Evolutionary conservation across 2,329 filamentous ascomycete species (phyloP), one percentile per base, ranked within the genome.

Genomic region (Coniochaeta ligniaria): DNA sequence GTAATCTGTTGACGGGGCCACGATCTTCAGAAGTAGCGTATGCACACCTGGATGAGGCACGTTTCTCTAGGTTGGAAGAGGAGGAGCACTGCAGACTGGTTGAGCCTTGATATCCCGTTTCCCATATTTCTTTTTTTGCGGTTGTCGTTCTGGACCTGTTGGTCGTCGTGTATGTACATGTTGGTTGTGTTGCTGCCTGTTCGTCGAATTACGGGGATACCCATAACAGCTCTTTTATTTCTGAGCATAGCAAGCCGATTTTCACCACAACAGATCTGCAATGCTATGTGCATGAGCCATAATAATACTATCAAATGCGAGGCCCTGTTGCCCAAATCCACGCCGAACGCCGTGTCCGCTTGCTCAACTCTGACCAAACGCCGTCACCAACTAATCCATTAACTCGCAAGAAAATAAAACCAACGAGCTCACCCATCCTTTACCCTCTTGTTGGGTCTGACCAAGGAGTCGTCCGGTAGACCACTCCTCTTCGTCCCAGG

Each of bases 401-500:
- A 3, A n/a, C n/a, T 11, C 6, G 38, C 3, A 38, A 20, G 38
- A n/a, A n/a, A 6, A 41, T 16, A 11, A 17, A 41, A 6, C 6
- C 11, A 5, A n/a, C 17, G 12, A 24, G n/a, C 12, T 55, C 59
- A 66, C 2, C 63, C 73, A 57, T 88, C 86, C 71, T 88, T 89
- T 22, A 87, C 66, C 62, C 86, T 77, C 75, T 89, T 89, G 4
- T 76, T 75, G 0, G 84, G 83, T 38, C 86, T 75, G 52, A 87
- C 78, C n/a, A 96, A 70, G 20, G 78, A 78, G 59, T 97, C 94
- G 69, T 98, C 94, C 0, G 89, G 90, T 45, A 96, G 71, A 0
- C 90, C 94, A 65, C 89, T 94, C 62, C 93, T 81, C 77, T 98
- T 98, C 0, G 93, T 96, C 0, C 94, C 95, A 0, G 94, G 92